phyloP scores from a whole-genome alignment of 306 rosid species.

The Trichosanthes truncata region DNA sequence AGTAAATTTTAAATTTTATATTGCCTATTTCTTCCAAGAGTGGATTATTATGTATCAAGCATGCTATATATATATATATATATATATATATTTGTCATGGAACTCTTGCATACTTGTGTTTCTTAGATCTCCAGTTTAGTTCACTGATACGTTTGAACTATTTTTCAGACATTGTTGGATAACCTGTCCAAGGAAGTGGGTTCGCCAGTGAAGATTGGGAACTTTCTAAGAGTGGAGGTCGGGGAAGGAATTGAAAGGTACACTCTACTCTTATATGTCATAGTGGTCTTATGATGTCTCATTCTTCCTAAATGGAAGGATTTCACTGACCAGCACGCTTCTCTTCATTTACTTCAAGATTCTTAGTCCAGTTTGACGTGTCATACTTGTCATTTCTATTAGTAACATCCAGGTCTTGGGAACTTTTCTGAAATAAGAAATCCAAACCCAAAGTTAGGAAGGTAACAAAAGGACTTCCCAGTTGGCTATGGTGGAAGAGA shows the following conservation, averaged over 20 bases:
- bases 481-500: not conserved
- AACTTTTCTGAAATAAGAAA: not conserved
- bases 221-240: conserved; percentile 83
- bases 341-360: not conserved
- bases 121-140: not conserved
- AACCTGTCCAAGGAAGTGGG: conserved; percentile 80
- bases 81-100: not conserved
- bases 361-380: not conserved
- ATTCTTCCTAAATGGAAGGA: not conserved
- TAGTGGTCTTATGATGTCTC: not conserved
- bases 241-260: conserved; percentile 91
- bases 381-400: not conserved
- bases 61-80: too few species aligned
- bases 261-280: conserved; percentile 11
- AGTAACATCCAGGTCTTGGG: not conserved
- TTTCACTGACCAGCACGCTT: not conserved
- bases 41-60: not conserved
- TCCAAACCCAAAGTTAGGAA: not conserved
- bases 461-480: not conserved
- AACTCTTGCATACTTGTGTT: not conserved
- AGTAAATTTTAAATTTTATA: not conserved
- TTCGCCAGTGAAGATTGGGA: conserved; percentile 64
- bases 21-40: not conserved
- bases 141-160: not conserved
- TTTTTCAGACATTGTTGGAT: conserved; percentile 47